Base-by-base conservation (phyloP, 2,329 filamentous ascomycete genomes). In the Sphaceloma murrayae region DNA sequence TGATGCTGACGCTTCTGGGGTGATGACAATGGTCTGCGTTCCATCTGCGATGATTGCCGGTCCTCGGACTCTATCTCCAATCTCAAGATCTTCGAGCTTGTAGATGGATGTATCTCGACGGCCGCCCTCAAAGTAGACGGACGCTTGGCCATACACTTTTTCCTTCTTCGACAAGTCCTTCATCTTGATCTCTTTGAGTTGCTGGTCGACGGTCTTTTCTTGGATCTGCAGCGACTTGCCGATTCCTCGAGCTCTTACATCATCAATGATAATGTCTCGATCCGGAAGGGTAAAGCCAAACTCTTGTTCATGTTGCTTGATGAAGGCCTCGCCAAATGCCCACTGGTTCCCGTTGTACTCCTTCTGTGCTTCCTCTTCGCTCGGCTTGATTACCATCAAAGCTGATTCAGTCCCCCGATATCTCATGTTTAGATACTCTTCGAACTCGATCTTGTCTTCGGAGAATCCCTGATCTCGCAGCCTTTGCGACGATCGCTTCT, bases 341-440 rank as follows among this genome's bases (percentile, higher is more conserved):
- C 84, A 93, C 6, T 80, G 74, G 45, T 84, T 76, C 5, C 77
- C 78, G 17, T 62, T 68, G 51, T 74, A 82, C 10, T 72, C 66
- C 29, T 72, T 70, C 48, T 76, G 65, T 0, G 70, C 70, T 46
- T 85, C 79, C 40, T 78, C 73, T 27, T 72, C 64, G 2, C 63
- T 73, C 0, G 87, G 85, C 61, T 82, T 85, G 51, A 91, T 66
- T 36, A 94, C 77, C 87, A 94, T 95, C 31, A 94, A 71, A 1
- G 87, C 85, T 5, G 86, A 93, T 58, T 94, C 87, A 0, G 87
- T 94, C 8, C 87, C 87, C 26, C 85, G 77, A 56, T 94, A 94
- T 46, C 88, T 73, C 80, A 95, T 87, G 59, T 95, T 94, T 46
- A 96, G 75, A 56, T 94, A 95, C 58, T 94, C 84, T 59, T 94